phyloP scores from a whole-genome alignment of 768 basidiomycete species.

The Hygrocybe coccinea region DNA sequence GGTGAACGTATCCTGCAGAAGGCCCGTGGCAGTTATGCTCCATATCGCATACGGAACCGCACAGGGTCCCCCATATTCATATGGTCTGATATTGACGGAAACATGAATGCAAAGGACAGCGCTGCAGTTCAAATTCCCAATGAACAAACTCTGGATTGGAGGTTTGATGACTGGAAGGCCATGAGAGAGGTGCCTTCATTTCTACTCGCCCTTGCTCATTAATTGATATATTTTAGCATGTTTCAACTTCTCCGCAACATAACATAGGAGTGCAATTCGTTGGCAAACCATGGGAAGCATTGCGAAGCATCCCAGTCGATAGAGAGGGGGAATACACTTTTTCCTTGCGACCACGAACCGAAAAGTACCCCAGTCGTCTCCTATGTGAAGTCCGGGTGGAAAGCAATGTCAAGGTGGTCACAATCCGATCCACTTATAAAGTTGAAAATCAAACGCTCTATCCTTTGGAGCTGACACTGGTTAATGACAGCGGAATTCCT shows the following conservation, averaged over 20 bases:
- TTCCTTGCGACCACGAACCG: constrained; percentile 75
- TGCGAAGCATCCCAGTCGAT: constrained; percentile 87
- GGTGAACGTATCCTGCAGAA: constrained; percentile 66
- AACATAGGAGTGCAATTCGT: constrained; percentile 80
- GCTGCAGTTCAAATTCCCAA: constrained; percentile 60
- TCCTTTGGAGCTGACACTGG: constrained; percentile 84
- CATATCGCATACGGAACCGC: constrained; percentile 87
- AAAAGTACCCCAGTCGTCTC: constrained; percentile 73
- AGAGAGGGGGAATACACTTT: constrained; percentile 89
- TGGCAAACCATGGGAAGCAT: constrained; percentile 83
- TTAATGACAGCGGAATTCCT: constrained; percentile 81
- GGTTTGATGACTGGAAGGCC: constrained; percentile 94
- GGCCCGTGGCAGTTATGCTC: constrained; percentile 83
- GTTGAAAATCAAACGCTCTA: constrained; percentile 89
- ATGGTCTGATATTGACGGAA: constrained; percentile 77
- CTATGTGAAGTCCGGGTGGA: constrained; percentile 86
- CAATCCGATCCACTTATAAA: constrained; percentile 86
- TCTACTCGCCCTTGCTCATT: constrained; percentile 4
- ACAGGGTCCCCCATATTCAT: constrained; percentile 82
- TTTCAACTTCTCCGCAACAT: constrained; percentile 70
- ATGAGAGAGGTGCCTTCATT: constrained; percentile 71
- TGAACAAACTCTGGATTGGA: constrained; percentile 83
- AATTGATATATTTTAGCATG: constrained; percentile 40
- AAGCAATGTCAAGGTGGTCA: constrained; percentile 91
- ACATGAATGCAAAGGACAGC: constrained; percentile 40